Percentiles rank a stretch among this genome's conserved stretches.
Conservation (phyloP, 257 asterid species). For the Solanum arcanum region DNA sequence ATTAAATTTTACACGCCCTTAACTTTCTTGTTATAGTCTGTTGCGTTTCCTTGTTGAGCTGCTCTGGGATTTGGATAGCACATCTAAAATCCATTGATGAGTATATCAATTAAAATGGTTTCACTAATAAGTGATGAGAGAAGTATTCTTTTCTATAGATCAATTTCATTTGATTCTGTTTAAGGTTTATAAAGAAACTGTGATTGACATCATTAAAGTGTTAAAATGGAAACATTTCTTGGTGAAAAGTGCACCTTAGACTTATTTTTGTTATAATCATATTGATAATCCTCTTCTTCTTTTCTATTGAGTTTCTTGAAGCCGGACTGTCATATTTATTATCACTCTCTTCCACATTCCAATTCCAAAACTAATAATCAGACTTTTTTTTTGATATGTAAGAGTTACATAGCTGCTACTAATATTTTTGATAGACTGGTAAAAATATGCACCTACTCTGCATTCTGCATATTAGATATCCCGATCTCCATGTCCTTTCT, state of each 20-base stretch:
- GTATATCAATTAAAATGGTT: no score
- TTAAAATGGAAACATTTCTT: neutral
- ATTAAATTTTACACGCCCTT: neutral
- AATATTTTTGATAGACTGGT: neutral
- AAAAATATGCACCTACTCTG: neutral
- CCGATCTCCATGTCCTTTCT: neutral
- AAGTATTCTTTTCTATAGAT: neutral
- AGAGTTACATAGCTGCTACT: neutral
- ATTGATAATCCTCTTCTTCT: no score
- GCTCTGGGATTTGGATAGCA: neutral
- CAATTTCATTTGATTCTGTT: neutral
- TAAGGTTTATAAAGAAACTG: neutral
- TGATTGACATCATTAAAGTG: neutral
- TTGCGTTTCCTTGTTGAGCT: neutral
- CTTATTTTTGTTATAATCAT: no score
- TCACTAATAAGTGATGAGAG: neutral
- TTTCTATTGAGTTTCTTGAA: no score
- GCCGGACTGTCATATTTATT: neutral
- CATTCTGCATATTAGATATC: neutral
- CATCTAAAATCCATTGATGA: neutral
- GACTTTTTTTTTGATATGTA: neutral
- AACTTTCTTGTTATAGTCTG: neutral
- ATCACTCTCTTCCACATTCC: neutral
- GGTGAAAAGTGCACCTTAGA: neutral
- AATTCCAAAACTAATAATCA: neutral